Evolutionary conservation across 441 rosid species (phyloP).

Genomic region (Omphalea diandra): DNA sequence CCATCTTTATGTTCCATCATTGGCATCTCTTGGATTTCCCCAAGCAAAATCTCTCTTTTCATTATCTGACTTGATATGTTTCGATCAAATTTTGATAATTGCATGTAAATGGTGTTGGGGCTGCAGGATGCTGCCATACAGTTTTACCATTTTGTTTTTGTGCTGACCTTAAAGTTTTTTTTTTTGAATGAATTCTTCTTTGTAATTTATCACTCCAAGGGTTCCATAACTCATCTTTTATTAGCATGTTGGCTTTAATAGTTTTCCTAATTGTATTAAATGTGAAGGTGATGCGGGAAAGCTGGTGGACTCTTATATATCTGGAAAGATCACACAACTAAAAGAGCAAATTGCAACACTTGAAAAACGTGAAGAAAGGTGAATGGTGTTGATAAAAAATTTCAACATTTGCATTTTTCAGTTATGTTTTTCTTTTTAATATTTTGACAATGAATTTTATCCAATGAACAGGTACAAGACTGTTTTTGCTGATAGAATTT

Average conservation of each 20-base stretch:
- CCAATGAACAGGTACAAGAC: conserved; percentile 81
- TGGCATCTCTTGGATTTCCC: not conserved
- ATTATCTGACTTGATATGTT: not conserved
- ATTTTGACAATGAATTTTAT: conserved; percentile 26
- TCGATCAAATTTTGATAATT: conserved; percentile 3
- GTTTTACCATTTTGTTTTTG: conserved; percentile 1
- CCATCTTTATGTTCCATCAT: not conserved
- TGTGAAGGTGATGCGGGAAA: conserved; percentile 70
- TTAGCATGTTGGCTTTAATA: not conserved
- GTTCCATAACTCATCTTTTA: not conserved
- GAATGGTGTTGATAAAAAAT: conserved; percentile 19
- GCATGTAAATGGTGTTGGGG: not conserved
- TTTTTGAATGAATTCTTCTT: too few relatives aligned
- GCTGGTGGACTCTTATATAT: conserved; percentile 80
- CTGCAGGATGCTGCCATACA: not conserved
- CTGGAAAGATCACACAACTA: conserved; percentile 78
- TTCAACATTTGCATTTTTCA: conserved; percentile 19
- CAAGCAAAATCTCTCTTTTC: not conserved
- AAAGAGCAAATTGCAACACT: conserved; percentile 96
- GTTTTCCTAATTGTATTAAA: conserved; percentile 18
- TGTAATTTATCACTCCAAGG: not conserved
- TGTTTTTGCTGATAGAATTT: conserved; percentile 97
- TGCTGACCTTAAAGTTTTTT: too few relatives aligned
- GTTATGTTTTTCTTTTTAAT: conserved; percentile 19
- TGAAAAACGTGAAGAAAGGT: conserved; percentile 98